Evolutionary conservation across 176 grass and related monocot genomes (phyloP), one percentile per base, ranked within the genome.

Genomic region (Eremochloa ophiuroides): DNA sequence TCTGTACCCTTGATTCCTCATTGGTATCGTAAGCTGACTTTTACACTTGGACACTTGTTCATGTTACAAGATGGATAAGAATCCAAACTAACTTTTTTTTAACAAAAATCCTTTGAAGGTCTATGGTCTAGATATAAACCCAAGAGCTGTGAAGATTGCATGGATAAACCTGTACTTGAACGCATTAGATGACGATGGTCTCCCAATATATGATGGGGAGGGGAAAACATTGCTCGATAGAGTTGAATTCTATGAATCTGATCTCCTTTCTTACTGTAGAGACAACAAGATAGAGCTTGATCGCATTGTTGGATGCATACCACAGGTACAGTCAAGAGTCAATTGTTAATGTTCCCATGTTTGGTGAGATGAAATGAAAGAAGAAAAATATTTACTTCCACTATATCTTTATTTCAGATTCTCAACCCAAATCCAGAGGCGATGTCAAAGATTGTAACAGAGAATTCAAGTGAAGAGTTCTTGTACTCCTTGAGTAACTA

Each of bases 81-180:
- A 47, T 79, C 59, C 82, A 78, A 66, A 46, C 17, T 72, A 27
- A 62, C 23, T 8, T 6, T 71, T 62, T 27, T 75, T 50, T 33
- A 62, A 28, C 4, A 62, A 60, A 56, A 27, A 18, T 80, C 76
- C 67, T 75, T 91, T 51, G 44, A 87, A 97, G 94, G 94, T 97
- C 35, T 97, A 94, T 71, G 94, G 94, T 69, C 73, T 98, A 48
- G 95, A 98, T 91, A 98, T 98, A 85, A 98, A 98, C 84, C 95
- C 95, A 80, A 87, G 95, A 78, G 95, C 95, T 84, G 84, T 98
- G 79, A 98, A 98, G 83, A 89, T 98, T 86, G 93, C 95, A 33
- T 91, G 95, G 95, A 98, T 98, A 86, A 98, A 98, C 53, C 87
- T 98, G 37, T 98, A 92, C 82, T 72, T 98, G 84, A 98, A 98